Evolutionary conservation across 306 rosid species (phyloP), one percentile per base, ranked within the genome.

Genomic region (Adenanthera pavonina): DNA sequence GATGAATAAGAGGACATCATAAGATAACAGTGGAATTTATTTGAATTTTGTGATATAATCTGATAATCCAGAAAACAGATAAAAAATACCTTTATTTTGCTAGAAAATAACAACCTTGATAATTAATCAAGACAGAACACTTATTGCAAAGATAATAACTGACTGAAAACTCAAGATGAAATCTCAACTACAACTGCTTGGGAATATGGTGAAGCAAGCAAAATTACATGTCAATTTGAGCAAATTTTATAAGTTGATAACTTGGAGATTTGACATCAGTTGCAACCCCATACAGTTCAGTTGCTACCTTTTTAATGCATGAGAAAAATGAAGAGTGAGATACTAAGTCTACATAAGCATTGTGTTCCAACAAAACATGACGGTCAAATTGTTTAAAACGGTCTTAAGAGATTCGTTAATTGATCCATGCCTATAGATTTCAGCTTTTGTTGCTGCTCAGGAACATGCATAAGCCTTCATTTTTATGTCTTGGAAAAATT

Each of bases 141-240:
- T 72, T 46, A 25, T 60, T 74, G 60, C 75, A 30, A 57, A 77
- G 17, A 73, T 67, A 66, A 59, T 49, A 35, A 61, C 80, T 34
- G 66, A 67, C 25, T 74, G 70, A 79, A 44, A 82, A 53, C 65
- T 69, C 69, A 75, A 25, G 75, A 60, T 69, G 73, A 75, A 84
- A 80, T 69, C 74, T 40, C 60, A 51, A 61, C 43, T 43, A 36
- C 34, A 64, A 52, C 53, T 33, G 64, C 67, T 68, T 46, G 60
- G 68, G 64, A 62, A 72, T 78, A 54, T 65, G 78, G 61, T 47
- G 74, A 34, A 64, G 59, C 73, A 66, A 36, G 47, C 44, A 36
- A 2, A 6, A 52, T 76, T 72, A 71, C 35, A 77, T 15, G n/a
- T 65, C 66, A 16, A 33, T 20, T 66, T 41, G 56, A 75, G 34